Evolutionary conservation across 1,284 basidiomycete species (phyloP).

Genomic region (Trichosporon ovoides): DNA sequence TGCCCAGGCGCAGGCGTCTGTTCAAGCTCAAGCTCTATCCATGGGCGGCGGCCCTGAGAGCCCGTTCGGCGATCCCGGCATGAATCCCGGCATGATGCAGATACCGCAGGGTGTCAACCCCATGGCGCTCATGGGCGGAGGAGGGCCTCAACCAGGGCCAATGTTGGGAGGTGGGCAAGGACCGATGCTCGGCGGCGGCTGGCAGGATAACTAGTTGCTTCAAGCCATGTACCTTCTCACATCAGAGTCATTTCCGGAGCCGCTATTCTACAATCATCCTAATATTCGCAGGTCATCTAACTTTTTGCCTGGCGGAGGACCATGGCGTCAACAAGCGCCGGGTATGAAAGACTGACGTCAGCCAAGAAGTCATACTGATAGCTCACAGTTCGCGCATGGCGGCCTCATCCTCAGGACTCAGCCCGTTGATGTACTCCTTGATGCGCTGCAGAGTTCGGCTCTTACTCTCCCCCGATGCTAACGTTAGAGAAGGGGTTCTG

Average conservation of each 20-base stretch:
- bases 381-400: conserved; percentile 14
- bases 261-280: background rate
- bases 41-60: background rate
- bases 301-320: conserved; percentile 1
- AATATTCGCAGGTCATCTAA: too few relatives aligned
- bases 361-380: background rate
- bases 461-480: conserved; percentile 3
- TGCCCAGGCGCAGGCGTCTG: background rate
- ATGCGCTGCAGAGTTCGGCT: conserved; percentile 8
- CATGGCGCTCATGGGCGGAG: conserved; percentile 12
- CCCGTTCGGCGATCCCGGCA: too few relatives aligned
- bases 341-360: conserved; percentile 12
- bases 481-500: background rate
- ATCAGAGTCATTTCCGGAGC: background rate
- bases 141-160: background rate
- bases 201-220: conserved; percentile 1
- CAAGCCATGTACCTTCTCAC: background rate
- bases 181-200: conserved; percentile 12
- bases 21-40: background rate
- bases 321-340: conserved; percentile 8
- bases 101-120: conserved; percentile 11
- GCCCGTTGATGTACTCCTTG: conserved; percentile 14
- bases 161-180: conserved; percentile 2
- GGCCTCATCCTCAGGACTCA: conserved; percentile 11
- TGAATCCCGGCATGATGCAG: conserved; percentile 1